Conservation (phyloP, 768 basidiomycete genomes). For the Panaeolus papilionaceus region DNA sequence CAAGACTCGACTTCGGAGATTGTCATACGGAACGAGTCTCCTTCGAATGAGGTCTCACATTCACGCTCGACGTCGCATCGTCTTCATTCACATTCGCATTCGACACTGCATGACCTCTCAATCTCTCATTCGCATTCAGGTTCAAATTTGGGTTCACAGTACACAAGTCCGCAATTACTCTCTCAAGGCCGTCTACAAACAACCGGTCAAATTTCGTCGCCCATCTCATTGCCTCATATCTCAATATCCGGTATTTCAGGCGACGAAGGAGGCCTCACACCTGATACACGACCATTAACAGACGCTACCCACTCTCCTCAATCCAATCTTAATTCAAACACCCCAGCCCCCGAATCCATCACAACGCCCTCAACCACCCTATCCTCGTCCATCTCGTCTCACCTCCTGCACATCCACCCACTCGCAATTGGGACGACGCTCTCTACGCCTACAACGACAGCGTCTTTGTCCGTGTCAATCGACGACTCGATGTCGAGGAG, state of each 20-base stretch:
- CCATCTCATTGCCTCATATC: background rate
- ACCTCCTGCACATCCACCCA: background rate
- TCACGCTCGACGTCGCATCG: background rate
- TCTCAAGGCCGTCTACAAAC: background rate
- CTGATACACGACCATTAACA: background rate
- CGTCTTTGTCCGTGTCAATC: too few relatives aligned
- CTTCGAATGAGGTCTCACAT: background rate
- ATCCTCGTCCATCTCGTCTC: background rate
- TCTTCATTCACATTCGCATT: background rate
- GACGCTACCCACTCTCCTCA: too few relatives aligned
- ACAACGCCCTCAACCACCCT: background rate
- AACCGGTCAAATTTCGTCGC: background rate
- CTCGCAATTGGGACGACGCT: background rate
- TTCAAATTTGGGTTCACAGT: background rate
- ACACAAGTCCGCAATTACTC: background rate
- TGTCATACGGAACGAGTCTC: background rate
- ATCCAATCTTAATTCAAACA: background rate
- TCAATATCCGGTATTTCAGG: background rate
- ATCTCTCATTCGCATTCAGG: conserved; percentile 1
- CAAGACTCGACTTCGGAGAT: conserved; percentile 5
- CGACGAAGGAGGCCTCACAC: too few relatives aligned
- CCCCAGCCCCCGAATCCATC: background rate
- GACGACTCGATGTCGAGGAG: background rate
- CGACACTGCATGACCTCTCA: background rate
- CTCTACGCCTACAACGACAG: background rate